Conservation (phyloP, 148 eudicot species). For the Mesembryanthemum crystallinum region DNA sequence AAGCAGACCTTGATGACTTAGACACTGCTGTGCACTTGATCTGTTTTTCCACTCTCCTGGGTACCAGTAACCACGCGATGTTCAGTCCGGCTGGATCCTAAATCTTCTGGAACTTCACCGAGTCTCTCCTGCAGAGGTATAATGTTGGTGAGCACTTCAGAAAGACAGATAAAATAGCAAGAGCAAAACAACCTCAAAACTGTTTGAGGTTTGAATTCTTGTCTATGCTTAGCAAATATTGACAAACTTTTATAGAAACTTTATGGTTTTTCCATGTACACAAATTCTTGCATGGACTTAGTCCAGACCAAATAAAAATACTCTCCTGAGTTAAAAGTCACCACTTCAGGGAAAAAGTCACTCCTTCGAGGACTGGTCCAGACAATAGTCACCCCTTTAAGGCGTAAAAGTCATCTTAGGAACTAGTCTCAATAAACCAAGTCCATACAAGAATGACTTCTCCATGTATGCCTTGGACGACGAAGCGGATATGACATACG, state of each 20-base stretch:
- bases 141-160: not conserved
- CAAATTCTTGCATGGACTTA: too few relatives aligned
- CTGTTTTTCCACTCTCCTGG: constrained; percentile 38
- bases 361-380: too few relatives aligned
- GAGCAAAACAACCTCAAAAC: not conserved
- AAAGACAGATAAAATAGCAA: not conserved
- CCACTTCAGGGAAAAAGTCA: too few relatives aligned
- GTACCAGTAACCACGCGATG: constrained; percentile 29
- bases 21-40: constrained; percentile 38
- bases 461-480: not conserved
- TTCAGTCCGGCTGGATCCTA: constrained; percentile 42
- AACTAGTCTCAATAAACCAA: too few relatives aligned
- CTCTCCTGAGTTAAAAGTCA: too few relatives aligned
- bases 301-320: too few relatives aligned
- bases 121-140: constrained; percentile 69
- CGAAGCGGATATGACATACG: not conserved
- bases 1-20: constrained; percentile 24
- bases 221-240: not conserved
- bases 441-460: too few relatives aligned
- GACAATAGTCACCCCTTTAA: too few relatives aligned
- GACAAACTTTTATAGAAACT: not conserved
- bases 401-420: too few relatives aligned
- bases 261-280: too few relatives aligned
- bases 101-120: constrained; percentile 58
- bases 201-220: not conserved